Conservation (phyloP, 192 early-diverging fungal genomes). For the Chytriomyces sp. region DNA sequence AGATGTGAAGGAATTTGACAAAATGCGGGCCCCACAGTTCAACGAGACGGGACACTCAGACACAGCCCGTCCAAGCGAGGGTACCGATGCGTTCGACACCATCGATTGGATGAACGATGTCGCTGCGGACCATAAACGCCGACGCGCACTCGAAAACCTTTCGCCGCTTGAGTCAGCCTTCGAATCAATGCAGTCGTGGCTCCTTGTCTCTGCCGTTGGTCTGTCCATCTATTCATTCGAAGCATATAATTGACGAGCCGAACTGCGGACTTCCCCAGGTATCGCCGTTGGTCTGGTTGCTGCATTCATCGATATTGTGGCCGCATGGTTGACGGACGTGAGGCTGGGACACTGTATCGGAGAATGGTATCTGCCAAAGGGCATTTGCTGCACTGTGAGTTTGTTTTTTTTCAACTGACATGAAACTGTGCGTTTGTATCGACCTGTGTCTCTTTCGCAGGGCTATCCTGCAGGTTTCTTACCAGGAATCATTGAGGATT, state of each 20-base stretch:
- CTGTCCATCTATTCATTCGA: background rate
- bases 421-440: conserved; percentile 12
- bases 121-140: conserved; percentile 44
- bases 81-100: too few relatives aligned
- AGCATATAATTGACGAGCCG: background rate
- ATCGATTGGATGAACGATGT: conserved; percentile 51
- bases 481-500: background rate
- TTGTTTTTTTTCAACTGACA: conserved; percentile 18
- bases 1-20: too few relatives aligned
- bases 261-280: conserved; percentile 23
- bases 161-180: conserved; percentile 26
- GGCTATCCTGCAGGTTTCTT: conserved; percentile 15
- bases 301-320: conserved; percentile 83
- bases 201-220: conserved; percentile 82
- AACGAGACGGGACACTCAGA: too few relatives aligned
- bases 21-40: too few relatives aligned
- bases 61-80: too few relatives aligned
- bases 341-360: conserved; percentile 81
- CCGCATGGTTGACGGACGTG: conserved; percentile 90
- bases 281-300: conserved; percentile 78
- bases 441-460: conserved; percentile 1
- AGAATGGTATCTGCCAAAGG: conserved; percentile 89
- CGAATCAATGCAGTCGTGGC: conserved; percentile 83
- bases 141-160: conserved; percentile 5
- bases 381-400: conserved; percentile 80